These are phyloP conservation scores for Eurotiales sp. DNA, from an alignment of 2,329 filamentous ascomycete species.

Conservation along the genomic window DNA sequence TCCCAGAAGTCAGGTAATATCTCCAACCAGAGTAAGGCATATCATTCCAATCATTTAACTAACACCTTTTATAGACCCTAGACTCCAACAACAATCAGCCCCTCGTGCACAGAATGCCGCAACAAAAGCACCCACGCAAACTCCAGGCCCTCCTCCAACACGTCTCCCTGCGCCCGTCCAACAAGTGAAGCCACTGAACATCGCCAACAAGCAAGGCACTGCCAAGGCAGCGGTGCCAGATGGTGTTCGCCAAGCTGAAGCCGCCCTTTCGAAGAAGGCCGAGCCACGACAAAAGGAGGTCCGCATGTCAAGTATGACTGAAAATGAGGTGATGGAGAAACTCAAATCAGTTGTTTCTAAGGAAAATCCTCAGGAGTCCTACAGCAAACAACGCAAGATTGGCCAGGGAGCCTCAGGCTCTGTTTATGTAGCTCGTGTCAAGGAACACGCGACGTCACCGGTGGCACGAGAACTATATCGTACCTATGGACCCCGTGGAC, in stretches of 20 bases:
- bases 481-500: constrained; percentile 73
- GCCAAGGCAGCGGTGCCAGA: constrained; percentile 51
- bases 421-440: constrained; percentile 95
- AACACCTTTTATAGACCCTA: constrained; percentile 21
- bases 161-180: constrained; percentile 56
- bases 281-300: constrained; percentile 82
- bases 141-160: constrained; percentile 47
- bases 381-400: constrained; percentile 99
- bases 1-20: constrained; percentile 27
- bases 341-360: constrained; percentile 92
- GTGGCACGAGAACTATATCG: constrained; percentile 75
- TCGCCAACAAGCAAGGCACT: constrained; percentile 60
- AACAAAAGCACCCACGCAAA: constrained; percentile 34
- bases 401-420: constrained; percentile 97
- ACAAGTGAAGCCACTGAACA: constrained; percentile 72
- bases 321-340: constrained; percentile 94
- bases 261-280: constrained; percentile 77
- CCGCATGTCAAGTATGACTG: constrained; percentile 97
- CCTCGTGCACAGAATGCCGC: constrained; percentile 44
- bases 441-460: constrained; percentile 77
- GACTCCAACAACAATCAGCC: constrained; percentile 41
- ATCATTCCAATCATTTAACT: neutral
- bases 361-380: constrained; percentile 88
- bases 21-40: neutral
- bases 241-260: constrained; percentile 82